Evolutionary conservation across 2,329 filamentous ascomycete species (phyloP), one percentile per base, ranked within the genome.

Genomic region (Calonectria honghensis): DNA sequence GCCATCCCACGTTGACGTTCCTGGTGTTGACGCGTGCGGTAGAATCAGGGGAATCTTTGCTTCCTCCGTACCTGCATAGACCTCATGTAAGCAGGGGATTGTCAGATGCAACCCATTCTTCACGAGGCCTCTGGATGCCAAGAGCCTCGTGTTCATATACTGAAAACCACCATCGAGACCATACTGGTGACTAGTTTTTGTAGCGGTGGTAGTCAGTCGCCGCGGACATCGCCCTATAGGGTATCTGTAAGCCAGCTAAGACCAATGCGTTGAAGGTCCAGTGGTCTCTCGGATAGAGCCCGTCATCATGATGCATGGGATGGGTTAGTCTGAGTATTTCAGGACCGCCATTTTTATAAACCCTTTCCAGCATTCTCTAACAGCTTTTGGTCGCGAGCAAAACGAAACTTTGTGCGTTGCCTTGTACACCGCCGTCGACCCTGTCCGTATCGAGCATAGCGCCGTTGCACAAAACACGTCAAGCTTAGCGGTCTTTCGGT

Each of bases 31-130:
- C 13, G 45, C 45, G 24, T 48, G n/a, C 5, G 45, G n/a, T 24
- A 24, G 45, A 48, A 13, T 48, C 45, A 24, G 45, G n/a, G 45
- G 45, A 6, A 24, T 48, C 41, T 20, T 24, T 48, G 45, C 7
- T 48, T 48, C 45, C 24, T 9, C 13, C n/a, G 45, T 48, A 48
- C 45, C 45, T 48, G 45, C 45, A 48, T 48, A 13, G 20, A 48
- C 45, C 45, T 24, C 20, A 24, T 48, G 45, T 48, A 48, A 48
- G 45, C 20, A 48, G 45, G 45, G n/a, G 45, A 48, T 24, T 24
- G 45, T 48, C 45, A 48, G 45, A 48, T 48, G 45, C n/a, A 48
- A 48, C 45, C 45, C 45, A 48, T 48, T n/a, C 45, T 24, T 48
- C n/a, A 24, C 45, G n/a, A 48, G 45, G 45, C 45, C 18, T 48